Conservation (phyloP, 257 asterid genomes). For the Plantago elongata region DNA sequence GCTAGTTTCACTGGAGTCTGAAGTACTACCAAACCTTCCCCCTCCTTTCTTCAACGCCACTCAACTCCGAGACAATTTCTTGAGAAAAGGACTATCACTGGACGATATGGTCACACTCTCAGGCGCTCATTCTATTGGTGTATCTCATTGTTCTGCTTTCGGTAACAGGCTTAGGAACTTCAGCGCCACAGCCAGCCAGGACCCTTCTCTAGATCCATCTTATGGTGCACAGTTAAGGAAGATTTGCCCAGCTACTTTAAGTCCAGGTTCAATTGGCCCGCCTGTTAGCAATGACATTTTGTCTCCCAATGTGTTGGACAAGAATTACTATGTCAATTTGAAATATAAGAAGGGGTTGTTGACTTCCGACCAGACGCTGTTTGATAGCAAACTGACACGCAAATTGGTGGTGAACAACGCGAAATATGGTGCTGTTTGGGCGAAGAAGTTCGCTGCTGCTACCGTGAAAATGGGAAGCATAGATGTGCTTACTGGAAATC, state of each 20-base stretch:
- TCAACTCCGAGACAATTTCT: slow-evolving; percentile 37
- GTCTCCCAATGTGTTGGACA: slow-evolving; percentile 28
- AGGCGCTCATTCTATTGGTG: slow-evolving; percentile 58
- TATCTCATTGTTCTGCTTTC: slow-evolving; percentile 47
- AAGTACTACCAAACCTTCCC: slow-evolving; percentile 38
- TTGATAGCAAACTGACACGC: slow-evolving; percentile 26
- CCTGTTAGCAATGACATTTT: slow-evolving; percentile 22
- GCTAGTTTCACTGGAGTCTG: slow-evolving; percentile 32
- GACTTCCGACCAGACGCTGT: slow-evolving; percentile 38
- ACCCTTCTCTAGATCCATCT: slow-evolving; percentile 37
- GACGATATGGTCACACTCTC: slow-evolving; percentile 71
- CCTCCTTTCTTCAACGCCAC: slow-evolving; percentile 37
- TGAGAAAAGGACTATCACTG: slow-evolving; percentile 42
- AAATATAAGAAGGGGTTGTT: slow-evolving; percentile 25
- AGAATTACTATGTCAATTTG: slow-evolving; percentile 30
- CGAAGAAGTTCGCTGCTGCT: slow-evolving; percentile 38
- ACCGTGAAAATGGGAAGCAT: slow-evolving; percentile 43
- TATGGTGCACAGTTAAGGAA: slow-evolving; percentile 34
- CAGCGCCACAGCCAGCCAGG: slow-evolving; percentile 27
- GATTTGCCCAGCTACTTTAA: slow-evolving; percentile 39
- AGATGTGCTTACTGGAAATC: slow-evolving; percentile 31
- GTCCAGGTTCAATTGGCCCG: slow-evolving; percentile 17
- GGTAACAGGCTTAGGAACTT: slow-evolving; percentile 32
- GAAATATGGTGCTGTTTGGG: slow-evolving; percentile 22
- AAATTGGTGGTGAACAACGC: slow-evolving; percentile 29